phyloP scores from a whole-genome alignment of 257 asterid species.

The Haberlea rhodopensis region DNA sequence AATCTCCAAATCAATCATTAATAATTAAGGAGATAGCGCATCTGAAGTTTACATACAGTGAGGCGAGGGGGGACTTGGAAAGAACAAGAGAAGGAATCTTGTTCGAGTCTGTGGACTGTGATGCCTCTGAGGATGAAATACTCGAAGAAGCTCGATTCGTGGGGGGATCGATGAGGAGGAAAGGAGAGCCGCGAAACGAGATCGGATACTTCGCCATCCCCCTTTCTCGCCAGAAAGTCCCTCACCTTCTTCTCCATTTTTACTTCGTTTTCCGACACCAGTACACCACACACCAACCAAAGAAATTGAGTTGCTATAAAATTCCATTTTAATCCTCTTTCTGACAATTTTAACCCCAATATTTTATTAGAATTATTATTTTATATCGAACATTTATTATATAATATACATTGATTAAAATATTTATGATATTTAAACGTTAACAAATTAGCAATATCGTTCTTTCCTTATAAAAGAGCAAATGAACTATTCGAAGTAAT shows the following conservation, averaged over 20 bases:
- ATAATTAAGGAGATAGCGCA: not conserved
- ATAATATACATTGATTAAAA: no score
- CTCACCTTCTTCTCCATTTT: slow-evolving; percentile 57
- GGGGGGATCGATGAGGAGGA: slow-evolving; percentile 43
- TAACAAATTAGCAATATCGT: no score
- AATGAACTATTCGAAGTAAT: no score
- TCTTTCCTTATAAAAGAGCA: no score
- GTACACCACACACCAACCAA: no score
- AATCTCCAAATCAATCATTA: not conserved
- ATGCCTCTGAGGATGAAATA: slow-evolving; percentile 53
- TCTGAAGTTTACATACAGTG: slow-evolving; percentile 38
- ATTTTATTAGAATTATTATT: no score
- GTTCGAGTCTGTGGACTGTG: slow-evolving; percentile 53
- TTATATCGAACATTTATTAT: no score
- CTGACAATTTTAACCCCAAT: no score
- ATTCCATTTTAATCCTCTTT: no score
- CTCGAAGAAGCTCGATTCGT: slow-evolving; percentile 65
- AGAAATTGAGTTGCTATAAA: no score
- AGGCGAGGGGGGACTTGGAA: slow-evolving; percentile 80
- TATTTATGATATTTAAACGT: no score
- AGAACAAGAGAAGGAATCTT: slow-evolving; percentile 55
- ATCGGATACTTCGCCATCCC: slow-evolving; percentile 37
- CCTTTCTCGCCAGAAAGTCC: slow-evolving; percentile 32
- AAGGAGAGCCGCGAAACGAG: slow-evolving; percentile 41
- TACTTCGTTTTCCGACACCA: no score